Evolutionary conservation across 768 basidiomycete species (phyloP).

Genomic region (Mycena maculata): DNA sequence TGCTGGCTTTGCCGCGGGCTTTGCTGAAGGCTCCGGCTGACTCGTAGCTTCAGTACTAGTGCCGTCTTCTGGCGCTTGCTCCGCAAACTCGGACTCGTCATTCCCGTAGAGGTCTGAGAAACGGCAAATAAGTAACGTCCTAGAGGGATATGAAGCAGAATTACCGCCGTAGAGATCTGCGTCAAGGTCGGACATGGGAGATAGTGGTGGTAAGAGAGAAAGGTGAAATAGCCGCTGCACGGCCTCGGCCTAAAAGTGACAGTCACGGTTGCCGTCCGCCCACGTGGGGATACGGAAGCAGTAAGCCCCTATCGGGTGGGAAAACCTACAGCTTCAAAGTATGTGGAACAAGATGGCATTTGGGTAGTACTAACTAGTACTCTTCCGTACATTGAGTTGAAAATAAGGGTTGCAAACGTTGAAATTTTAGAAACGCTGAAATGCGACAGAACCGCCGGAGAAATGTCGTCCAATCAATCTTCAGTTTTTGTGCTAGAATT

Average conservation of each 20-base stretch:
- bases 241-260: slow-evolving; percentile 17
- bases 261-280: slow-evolving; percentile 12
- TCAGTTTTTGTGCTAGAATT: no score
- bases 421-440: no score
- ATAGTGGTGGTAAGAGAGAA: slow-evolving; percentile 49
- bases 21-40: slow-evolving; percentile 36
- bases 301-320: no score
- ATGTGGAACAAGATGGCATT: no score
- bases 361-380: no score
- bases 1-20: slow-evolving; percentile 35
- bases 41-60: slow-evolving; percentile 41
- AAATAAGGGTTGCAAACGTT: no score
- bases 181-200: slow-evolving; percentile 83
- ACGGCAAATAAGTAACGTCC: not conserved
- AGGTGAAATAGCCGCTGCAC: slow-evolving; percentile 42
- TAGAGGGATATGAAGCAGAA: not conserved
- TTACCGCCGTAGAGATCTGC: slow-evolving; percentile 91
- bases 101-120: slow-evolving; percentile 77
- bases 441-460: no score
- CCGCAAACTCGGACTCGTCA: slow-evolving; percentile 72
- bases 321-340: no score
- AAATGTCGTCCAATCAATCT: no score
- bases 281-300: no score
- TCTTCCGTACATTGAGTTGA: no score
- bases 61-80: slow-evolving; percentile 56